Evolutionary conservation across 768 basidiomycete genomes (phyloP), one percentile per base, ranked within the genome.

Genomic region (Mycena indigotica): DNA sequence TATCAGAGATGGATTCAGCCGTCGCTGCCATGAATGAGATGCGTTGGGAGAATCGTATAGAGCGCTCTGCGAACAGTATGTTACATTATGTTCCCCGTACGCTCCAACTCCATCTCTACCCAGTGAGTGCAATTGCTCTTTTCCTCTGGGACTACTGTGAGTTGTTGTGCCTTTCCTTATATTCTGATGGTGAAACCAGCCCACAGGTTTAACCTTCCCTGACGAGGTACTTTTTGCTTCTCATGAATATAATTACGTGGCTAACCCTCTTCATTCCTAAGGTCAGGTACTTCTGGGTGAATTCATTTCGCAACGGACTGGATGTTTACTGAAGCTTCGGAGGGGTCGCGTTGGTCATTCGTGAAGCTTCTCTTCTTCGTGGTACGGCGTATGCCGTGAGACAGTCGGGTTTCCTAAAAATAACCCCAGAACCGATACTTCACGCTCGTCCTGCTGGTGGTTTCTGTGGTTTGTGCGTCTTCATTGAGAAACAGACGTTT

Each of bases 221-320:
- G 46, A 63, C 30, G 61, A 63, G 61, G 61, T 59, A 54, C 5
- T 23, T 29, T 16, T 23, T 2, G 24, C 17, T 16, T 25, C 16
- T 26, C 29, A 21, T 5, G n/a, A 12, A 23, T 38, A n/a, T 28
- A 8, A 15, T 17, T 23, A 10, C 13, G 17, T 48, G 26, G 30
- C 32, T n/a, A 45, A 8, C 19, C 5, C 10, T 15, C 17, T 38
- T 32, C 32, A 8, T 17, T 8, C 32, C 32, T 8, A 35, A 63
- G 61, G 55, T 63, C 19, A 50, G 53, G 12, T 63, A 63, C 35
- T 63, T 63, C 24, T 63, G 61, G 61, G 61, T 56, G 23, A 52
- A 51, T 15, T n/a, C 23, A 4, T 24, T 15, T 19, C 4, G 12
- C 30, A 29, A 32, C 15, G 15, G 19, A 49, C 38, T 2, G 21